These are phyloP conservation scores for Mytilinidion resinicola DNA, from an alignment of 495 filamentous ascomycete genomes.

Conservation along the genomic window DNA sequence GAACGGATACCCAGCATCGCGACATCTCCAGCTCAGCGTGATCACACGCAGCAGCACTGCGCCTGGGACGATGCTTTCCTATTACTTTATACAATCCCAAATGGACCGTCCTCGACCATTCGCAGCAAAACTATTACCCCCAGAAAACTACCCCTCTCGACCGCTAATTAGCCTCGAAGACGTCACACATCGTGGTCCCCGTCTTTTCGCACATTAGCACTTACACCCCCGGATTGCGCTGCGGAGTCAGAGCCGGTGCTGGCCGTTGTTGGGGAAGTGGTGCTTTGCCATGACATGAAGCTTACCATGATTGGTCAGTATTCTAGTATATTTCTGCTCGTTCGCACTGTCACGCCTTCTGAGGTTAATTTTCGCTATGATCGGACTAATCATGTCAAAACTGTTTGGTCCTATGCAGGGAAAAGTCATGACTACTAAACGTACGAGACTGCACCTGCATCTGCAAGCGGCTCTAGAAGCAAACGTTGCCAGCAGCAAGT, in stretches of 20 bases:
- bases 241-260: not conserved
- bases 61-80: not conserved
- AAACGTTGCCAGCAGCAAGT: no score
- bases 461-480: no score
- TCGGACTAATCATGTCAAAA: no score
- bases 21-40: not conserved
- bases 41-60: not conserved
- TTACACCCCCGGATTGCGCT: not conserved
- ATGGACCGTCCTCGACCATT: not conserved
- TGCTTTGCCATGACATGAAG: no score
- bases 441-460: no score
- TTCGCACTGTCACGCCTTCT: no score
- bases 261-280: not conserved
- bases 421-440: no score
- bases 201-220: not conserved
- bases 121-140: not conserved
- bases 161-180: not conserved
- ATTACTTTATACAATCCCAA: slow-evolving; percentile 1
- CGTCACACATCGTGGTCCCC: not conserved
- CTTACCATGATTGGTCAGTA: no score
- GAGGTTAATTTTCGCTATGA: no score
- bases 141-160: slow-evolving; percentile 3
- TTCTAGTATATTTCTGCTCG: no score
- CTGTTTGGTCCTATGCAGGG: no score
- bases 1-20: not conserved